Conservation (phyloP, 805 yeast species). For the Suhomyces kilbournensis region DNA sequence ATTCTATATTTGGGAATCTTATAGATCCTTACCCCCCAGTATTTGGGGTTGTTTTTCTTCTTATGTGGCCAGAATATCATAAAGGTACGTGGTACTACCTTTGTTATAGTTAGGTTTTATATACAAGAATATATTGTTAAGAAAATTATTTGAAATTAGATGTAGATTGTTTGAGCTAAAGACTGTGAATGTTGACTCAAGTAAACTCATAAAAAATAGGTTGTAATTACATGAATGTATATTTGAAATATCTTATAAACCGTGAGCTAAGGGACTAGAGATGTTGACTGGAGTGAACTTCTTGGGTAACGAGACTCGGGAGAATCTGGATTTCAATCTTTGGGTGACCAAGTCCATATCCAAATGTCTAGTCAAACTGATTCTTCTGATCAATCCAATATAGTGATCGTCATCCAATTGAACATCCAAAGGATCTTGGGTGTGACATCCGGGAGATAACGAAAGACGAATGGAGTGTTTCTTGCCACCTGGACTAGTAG, state of each 20-base stretch:
- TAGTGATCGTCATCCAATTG: conserved; percentile 95
- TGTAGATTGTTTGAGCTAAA: too few relatives aligned
- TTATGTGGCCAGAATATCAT: not conserved
- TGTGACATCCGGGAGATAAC: conserved; percentile 97
- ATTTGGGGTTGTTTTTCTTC: not conserved
- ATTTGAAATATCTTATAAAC: conserved; percentile 6
- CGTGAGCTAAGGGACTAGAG: conserved; percentile 55
- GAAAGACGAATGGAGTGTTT: conserved; percentile 87
- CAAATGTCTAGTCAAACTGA: conserved; percentile 85
- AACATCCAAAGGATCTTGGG: conserved; percentile 95
- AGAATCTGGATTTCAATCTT: conserved; percentile 74
- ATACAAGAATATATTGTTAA: not conserved
- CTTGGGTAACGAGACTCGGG: conserved; percentile 87
- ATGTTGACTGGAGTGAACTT: conserved; percentile 86
- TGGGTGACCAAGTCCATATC: conserved; percentile 87
- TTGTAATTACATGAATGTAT: too few relatives aligned
- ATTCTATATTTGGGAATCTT: not conserved
- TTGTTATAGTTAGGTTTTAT: not conserved
- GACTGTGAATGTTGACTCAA: too few relatives aligned
- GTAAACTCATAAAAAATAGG: too few relatives aligned
- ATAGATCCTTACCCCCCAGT: not conserved
- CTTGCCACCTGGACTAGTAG: conserved; percentile 57
- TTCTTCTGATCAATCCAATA: conserved; percentile 91
- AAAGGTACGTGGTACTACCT: conserved; percentile 16
- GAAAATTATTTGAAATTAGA: not conserved